Percentiles rank a stretch among this genome's conserved stretches.
These are phyloP conservation scores for Lepidium sativum DNA, from an alignment of 345 rosid species.

Conservation along the genomic window DNA sequence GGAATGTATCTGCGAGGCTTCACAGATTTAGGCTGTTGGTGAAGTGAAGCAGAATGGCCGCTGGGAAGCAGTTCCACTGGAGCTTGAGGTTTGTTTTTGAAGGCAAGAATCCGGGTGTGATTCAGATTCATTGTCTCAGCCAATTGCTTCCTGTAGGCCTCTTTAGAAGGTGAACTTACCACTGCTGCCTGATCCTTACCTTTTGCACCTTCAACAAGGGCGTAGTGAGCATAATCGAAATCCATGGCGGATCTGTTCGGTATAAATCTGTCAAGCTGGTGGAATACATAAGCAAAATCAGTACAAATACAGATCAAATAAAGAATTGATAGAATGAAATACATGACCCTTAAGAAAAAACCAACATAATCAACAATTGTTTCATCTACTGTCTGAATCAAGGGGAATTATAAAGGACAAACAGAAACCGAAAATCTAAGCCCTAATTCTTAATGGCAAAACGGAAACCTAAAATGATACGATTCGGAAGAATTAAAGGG, in stretches of 20 bases:
- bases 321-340: no score
- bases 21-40: constrained; percentile 21
- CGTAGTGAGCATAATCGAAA: constrained; percentile 54
- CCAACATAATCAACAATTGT: not conserved
- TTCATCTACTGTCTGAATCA: not conserved
- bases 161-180: constrained; percentile 46
- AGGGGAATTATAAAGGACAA: not conserved
- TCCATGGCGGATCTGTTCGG: constrained; percentile 76
- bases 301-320: no score
- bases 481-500: no score
- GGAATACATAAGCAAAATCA: not conserved
- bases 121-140: constrained; percentile 60
- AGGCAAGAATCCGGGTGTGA: constrained; percentile 58
- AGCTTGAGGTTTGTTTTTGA: constrained; percentile 59
- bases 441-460: not conserved
- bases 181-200: constrained; percentile 33
- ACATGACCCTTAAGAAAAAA: no score
- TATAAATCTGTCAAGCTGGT: constrained; percentile 64
- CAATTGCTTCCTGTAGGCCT: constrained; percentile 52
- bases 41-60: constrained; percentile 9
- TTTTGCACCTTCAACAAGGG: constrained; percentile 44
- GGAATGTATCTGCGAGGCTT: constrained; percentile 31
- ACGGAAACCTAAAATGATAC: not conserved
- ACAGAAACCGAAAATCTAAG: not conserved
- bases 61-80: constrained; percentile 10